Evolutionary conservation across 306 rosid genomes (phyloP), one percentile per base, ranked within the genome.

Genomic region (Crataegus laevigata): DNA sequence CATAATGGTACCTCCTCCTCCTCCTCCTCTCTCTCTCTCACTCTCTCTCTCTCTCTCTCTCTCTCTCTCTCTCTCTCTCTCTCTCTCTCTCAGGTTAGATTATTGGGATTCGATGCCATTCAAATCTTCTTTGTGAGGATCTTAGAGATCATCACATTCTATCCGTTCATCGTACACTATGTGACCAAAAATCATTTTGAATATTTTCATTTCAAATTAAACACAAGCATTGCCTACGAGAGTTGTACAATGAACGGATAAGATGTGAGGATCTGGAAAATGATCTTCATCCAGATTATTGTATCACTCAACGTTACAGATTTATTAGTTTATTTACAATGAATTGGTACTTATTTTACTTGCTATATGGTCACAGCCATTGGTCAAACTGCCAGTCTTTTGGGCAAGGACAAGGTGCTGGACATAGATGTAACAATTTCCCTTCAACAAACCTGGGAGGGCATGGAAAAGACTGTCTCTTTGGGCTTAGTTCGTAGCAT

Each of bases 401-500:
- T 89, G 75, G 90, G 79, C 81, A 90, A 85, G 58, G 88, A 91
- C 81, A 91, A 88, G 29, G 80, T 91, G 36, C 73, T 91, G 83
- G 96, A 89, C 68, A 89, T 91, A 59, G 93, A 91, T 77, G 87
- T 93, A 13, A 91, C 61, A 75, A 74, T 89, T 73, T 81, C 96
- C 69, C 71, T 91, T 73, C 93, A 91, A 78, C 81, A 90, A 68
- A 89, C 93, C 28, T 91, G 96, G 96, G 92, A 64, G 80, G 88
- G 89, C 2, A 89, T 91, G 96, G 96, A 91, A 77, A 87, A 84
- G 50, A 84, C 89, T 57, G 94, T 89, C 74, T 84, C 87, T n/a
- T 40, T 40, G 28, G 94, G 96, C 72, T 87, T 91, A 82, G 92
- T 86, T 68, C 94, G 92, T 52, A 89, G 96, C 87, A 91, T 91